Conservation (phyloP, 805 yeast species). For the Grigorovia jiainica region DNA sequence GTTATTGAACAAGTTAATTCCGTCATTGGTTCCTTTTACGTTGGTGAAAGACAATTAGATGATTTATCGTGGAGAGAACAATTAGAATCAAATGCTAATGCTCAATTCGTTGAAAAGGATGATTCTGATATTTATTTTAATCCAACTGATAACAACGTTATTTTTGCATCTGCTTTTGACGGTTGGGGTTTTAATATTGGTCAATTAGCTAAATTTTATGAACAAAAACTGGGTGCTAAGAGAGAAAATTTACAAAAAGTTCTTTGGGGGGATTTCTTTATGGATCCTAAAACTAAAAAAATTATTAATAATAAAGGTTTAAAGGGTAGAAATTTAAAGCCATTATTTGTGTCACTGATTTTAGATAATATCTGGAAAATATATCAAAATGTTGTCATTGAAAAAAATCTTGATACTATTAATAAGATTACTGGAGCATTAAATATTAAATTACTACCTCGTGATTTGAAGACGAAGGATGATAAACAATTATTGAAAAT, state of each 20-base stretch:
- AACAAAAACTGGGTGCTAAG: conserved; percentile 74
- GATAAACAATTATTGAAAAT: conserved; percentile 49
- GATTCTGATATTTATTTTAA: conserved; percentile 79
- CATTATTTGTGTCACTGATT: conserved; percentile 78
- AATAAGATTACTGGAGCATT: conserved; percentile 68
- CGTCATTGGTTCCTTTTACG: conserved; percentile 84
- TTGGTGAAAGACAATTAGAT: conserved; percentile 87
- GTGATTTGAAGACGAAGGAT: conserved; percentile 77
- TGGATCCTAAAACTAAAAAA: conserved; percentile 84
- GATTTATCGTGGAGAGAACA: conserved; percentile 69
- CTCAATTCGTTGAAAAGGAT: conserved; percentile 60
- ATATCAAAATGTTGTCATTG: conserved; percentile 60
- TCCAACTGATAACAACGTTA: conserved; percentile 81
- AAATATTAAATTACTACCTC: conserved; percentile 55
- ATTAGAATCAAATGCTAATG: conserved; percentile 36
- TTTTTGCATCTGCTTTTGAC: conserved; percentile 85
- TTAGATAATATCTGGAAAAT: conserved; percentile 89
- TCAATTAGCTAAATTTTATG: conserved; percentile 82
- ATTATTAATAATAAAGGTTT: conserved; percentile 58
- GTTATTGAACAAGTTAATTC: conserved; percentile 91
- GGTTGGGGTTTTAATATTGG: conserved; percentile 96
- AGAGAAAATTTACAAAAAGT: conserved; percentile 70
- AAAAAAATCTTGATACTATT: conserved; percentile 59
- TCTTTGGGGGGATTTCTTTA: conserved; percentile 91
- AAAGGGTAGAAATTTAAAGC: conserved; percentile 57